Conservation (phyloP, 208 protist genomes). For the Crithidia bombi region DNA sequence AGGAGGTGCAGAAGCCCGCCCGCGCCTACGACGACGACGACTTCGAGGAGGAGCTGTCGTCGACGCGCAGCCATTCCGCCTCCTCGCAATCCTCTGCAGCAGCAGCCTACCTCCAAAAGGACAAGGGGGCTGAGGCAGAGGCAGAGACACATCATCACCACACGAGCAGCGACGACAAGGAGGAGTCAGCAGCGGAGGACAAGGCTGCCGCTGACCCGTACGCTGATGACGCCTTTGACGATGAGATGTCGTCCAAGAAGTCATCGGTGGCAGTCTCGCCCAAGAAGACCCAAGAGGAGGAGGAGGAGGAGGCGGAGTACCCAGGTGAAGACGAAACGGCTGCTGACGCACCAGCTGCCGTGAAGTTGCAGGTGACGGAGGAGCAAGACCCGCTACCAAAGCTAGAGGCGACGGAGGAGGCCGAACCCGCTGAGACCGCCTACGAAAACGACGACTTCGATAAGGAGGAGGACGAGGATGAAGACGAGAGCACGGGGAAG, state of each 20-base stretch:
- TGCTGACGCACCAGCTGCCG: too few relatives aligned
- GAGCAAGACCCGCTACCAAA: conserved; percentile 10
- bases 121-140: too few relatives aligned
- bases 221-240: not conserved
- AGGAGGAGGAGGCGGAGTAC: not conserved
- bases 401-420: conserved; percentile 8
- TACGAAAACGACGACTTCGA: not conserved
- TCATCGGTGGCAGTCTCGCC: not conserved
- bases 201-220: too few relatives aligned
- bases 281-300: not conserved
- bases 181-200: too few relatives aligned
- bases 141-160: too few relatives aligned
- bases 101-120: conserved; percentile 17
- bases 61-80: not conserved
- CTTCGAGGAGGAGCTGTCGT: conserved; percentile 38
- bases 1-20: not conserved
- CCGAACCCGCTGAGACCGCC: not conserved
- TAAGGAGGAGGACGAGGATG: not conserved
- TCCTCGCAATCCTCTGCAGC: conserved; percentile 1
- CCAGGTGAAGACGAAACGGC: too few relatives aligned
- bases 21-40: conserved; percentile 41
- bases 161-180: too few relatives aligned
- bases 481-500: too few relatives aligned
- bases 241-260: conserved; percentile 20
- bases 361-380: too few relatives aligned